Evolutionary conservation across 306 rosid genomes (phyloP).

Genomic region (Cucurbita maxima): DNA sequence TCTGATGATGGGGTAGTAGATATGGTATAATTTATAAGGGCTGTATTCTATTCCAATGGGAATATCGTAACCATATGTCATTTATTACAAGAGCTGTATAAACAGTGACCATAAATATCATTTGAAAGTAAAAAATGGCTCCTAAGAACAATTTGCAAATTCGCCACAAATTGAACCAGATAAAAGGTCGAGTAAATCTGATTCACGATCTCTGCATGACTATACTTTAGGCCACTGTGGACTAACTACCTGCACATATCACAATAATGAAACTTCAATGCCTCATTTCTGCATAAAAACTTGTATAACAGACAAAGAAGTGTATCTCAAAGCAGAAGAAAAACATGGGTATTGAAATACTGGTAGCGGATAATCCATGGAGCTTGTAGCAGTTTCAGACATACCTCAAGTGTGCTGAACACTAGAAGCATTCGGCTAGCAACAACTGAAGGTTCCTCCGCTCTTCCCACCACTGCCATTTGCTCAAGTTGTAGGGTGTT

Average conservation of each 20-base stretch:
- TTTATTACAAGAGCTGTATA: no score
- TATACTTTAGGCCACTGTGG: constrained; percentile 90
- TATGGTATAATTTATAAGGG: not conserved
- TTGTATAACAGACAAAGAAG: not conserved
- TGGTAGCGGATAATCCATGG: not conserved
- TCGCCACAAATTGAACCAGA: not conserved
- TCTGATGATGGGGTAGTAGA: not conserved
- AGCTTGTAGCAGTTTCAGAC: not conserved
- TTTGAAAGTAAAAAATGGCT: not conserved
- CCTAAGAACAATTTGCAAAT: not conserved
- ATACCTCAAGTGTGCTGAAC: constrained; percentile 92
- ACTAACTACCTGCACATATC: constrained; percentile 67
- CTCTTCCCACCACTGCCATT: constrained; percentile 71
- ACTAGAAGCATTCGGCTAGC: constrained; percentile 85
- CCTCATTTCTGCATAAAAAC: not conserved
- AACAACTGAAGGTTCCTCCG: constrained; percentile 83
- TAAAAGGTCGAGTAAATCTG: not conserved
- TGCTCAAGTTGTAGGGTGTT: constrained; percentile 97
- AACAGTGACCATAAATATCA: not conserved
- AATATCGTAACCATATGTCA: not conserved
- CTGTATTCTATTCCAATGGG: not conserved
- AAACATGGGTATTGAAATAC: not conserved
- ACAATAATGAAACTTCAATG: not conserved
- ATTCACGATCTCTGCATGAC: not conserved
- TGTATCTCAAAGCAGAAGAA: not conserved